These are phyloP conservation scores for Albifimbria verrucaria DNA, from an alignment of 2,329 filamentous ascomycete species.

Conservation along the genomic window DNA sequence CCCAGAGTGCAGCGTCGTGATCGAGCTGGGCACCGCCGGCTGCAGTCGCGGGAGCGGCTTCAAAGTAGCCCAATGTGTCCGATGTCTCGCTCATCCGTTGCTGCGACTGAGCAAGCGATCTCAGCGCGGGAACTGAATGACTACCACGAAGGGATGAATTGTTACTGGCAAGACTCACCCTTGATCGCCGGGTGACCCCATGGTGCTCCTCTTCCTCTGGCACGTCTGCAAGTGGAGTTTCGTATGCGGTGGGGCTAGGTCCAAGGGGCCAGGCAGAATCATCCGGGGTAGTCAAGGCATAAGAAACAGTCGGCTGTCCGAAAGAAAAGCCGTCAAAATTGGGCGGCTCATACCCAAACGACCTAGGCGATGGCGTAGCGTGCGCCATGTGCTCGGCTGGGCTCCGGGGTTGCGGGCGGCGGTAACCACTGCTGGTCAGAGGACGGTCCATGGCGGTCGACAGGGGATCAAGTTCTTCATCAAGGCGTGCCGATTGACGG, in stretches of 20 bases:
- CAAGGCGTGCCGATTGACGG: constrained; percentile 42
- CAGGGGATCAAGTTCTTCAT: constrained; percentile 36
- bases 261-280: constrained; percentile 40
- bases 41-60: constrained; percentile 35
- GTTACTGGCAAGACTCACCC: constrained; percentile 44
- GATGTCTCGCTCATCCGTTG: constrained; percentile 47
- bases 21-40: neutral
- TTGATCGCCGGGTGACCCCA: constrained; percentile 33
- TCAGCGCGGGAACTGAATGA: constrained; percentile 52
- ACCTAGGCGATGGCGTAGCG: neutral
- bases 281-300: constrained; percentile 39
- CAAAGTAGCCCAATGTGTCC: constrained; percentile 47
- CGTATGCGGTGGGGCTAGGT: constrained; percentile 27
- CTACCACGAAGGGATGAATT: constrained; percentile 51
- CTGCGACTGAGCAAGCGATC: constrained; percentile 38
- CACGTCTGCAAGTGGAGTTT: constrained; percentile 52
- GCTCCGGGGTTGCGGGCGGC: constrained; percentile 40
- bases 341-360: neutral
- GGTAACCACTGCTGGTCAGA: constrained; percentile 41
- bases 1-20: neutral
- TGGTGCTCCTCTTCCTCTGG: constrained; percentile 60
- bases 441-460: constrained; percentile 38
- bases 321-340: constrained; percentile 5
- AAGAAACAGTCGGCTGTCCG: constrained; percentile 23
- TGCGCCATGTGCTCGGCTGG: constrained; percentile 19